phyloP scores from a whole-genome alignment of 352 stramenopile species.

The Pythium oligandrum region DNA sequence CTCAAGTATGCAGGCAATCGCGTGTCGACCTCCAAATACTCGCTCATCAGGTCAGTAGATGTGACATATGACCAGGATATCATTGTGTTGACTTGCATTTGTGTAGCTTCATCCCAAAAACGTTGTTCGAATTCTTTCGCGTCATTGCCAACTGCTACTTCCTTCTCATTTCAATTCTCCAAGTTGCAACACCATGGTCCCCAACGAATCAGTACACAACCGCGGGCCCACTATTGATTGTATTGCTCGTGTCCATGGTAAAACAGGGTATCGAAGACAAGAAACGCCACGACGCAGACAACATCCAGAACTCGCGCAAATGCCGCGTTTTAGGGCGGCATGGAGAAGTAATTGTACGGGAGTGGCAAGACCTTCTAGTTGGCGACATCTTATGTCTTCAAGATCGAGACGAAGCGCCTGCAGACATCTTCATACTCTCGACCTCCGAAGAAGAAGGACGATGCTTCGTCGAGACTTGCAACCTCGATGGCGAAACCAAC shows the following conservation, averaged over 20 bases:
- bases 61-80: not conserved
- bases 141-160: conserved; percentile 96
- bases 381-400: conserved; percentile 55
- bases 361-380: conserved; percentile 76
- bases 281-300: conserved; percentile 66
- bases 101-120: conserved; percentile 90
- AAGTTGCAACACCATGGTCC: conserved; percentile 67
- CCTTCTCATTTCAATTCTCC: conserved; percentile 90
- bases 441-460: conserved; percentile 69
- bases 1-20: conserved; percentile 59
- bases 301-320: conserved; percentile 51
- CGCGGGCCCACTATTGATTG: conserved; percentile 55
- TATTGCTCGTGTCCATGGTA: conserved; percentile 73
- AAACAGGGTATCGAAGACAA: conserved; percentile 80
- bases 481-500: conserved; percentile 93
- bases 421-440: conserved; percentile 66
- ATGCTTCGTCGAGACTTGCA: conserved; percentile 92
- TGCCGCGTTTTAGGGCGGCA: conserved; percentile 37
- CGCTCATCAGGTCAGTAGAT: conserved; percentile 44
- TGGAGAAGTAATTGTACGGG: conserved; percentile 38
- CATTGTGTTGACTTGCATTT: not conserved
- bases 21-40: conserved; percentile 92
- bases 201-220: conserved; percentile 81
- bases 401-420: conserved; percentile 55
- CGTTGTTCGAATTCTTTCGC: conserved; percentile 92